phyloP scores from a whole-genome alignment of 2,329 filamentous ascomycete genomes.

The Colletotrichum horii region DNA sequence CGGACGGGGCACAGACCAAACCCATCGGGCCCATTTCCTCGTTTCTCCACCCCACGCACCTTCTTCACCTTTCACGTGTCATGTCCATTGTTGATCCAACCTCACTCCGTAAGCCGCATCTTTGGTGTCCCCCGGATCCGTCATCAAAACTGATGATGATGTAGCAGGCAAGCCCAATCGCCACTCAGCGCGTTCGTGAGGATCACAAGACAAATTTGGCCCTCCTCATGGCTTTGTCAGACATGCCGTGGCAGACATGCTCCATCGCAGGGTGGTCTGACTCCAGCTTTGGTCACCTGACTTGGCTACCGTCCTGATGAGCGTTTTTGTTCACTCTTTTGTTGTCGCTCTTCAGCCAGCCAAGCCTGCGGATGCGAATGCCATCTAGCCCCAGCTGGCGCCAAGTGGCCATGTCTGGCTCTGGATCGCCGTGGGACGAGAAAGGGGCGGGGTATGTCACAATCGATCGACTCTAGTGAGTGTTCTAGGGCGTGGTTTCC shows the following conservation, averaged over 20 bases:
- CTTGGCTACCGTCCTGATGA: not conserved
- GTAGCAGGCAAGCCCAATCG: not conserved
- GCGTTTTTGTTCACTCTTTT: not conserved
- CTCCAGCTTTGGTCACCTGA: not conserved
- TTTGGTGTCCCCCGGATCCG: not conserved
- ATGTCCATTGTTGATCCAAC: not conserved
- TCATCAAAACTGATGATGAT: not conserved
- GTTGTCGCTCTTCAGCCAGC: not conserved
- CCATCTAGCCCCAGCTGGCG: not conserved
- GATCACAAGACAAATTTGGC: not conserved
- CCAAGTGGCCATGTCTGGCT: not conserved
- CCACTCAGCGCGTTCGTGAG: not conserved
- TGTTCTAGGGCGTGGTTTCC: not conserved
- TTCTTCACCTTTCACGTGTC: not conserved
- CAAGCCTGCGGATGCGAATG: not conserved
- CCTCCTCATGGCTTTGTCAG: not conserved
- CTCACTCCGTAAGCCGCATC: not conserved
- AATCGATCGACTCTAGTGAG: not conserved
- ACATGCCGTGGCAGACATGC: not conserved
- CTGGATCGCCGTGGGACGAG: not conserved
- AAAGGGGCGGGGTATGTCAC: not conserved
- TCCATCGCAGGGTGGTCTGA: not conserved
- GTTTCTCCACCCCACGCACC: not conserved
- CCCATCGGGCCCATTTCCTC: not conserved
- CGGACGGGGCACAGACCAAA: not conserved